Evolutionary conservation across 108 stramenopile species (phyloP), one percentile per base, ranked within the genome.

Genomic region (Skeletonema costatum): DNA sequence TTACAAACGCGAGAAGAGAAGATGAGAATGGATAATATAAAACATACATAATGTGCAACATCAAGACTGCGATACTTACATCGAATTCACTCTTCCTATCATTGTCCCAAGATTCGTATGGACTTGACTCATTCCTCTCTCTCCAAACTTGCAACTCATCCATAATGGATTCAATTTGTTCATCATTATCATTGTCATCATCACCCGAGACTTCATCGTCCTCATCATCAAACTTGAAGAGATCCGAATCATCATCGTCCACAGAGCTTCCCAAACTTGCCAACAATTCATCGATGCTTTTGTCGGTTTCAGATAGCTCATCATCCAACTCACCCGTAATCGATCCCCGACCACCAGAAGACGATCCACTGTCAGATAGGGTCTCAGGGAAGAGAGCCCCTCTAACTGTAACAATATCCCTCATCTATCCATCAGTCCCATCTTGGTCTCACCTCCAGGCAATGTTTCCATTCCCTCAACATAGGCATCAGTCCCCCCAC

Each of bases 361-460:
- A 14, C 25, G 16, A 41, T 62, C 58, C 63, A 48, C 60, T 72
- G 53, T 70, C 66, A 31, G 14, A 73, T n/a, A 39, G 60, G 1
- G 94, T 95, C 78, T 95, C 94, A 8, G 94, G 93, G 75, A 95
- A 95, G 65, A 95, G 81, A 21, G 94, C 83, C 51, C 83, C 83
- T 31, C 94, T 83, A 4, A 89, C 87, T 69, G 78, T 67, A 5
- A 92, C 85, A 68, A 95, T 86, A 77, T 83, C 80, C 41, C 76
- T 79, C 70, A 80, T 79, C 38, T 66, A 41, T 78, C 82, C 63
- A 76, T 61, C 35, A 76, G 44, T 14, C 85, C 85, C 32, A 62
- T 53, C 30, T 39, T 48, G 33, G 42, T 69, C 61, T 75, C 82
- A 12, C 77, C 66, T 10, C 72, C 68, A 30, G 36, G 42, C 68